phyloP scores from a whole-genome alignment of 495 filamentous ascomycete genomes.

The Penicillium dipodomyicola region DNA sequence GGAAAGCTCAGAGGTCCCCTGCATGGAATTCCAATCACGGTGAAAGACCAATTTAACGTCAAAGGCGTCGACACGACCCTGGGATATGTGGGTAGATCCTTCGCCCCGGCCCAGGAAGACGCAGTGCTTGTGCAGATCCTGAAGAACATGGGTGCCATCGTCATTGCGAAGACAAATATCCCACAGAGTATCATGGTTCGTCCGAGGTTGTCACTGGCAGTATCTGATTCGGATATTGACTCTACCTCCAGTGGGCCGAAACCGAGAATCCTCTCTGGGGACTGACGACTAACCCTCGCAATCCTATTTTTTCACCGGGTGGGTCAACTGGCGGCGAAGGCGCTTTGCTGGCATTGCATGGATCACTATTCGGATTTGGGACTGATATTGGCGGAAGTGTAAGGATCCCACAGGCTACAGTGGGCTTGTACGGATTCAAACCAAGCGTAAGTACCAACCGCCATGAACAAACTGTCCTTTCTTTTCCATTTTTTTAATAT shows the following conservation, averaged over 20 bases:
- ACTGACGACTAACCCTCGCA: conserved; percentile 49
- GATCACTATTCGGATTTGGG: conserved; percentile 62
- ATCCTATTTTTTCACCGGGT: conserved; percentile 49
- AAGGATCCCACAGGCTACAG: conserved; percentile 53
- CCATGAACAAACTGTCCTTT: background rate
- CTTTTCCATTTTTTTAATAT: background rate
- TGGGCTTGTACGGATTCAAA: conserved; percentile 56
- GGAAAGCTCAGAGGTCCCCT: conserved; percentile 55
- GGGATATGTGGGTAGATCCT: conserved; percentile 55
- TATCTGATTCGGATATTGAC: background rate
- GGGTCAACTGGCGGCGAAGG: conserved; percentile 66
- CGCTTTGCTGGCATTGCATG: conserved; percentile 57
- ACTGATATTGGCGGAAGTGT: conserved; percentile 64
- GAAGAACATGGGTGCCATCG: conserved; percentile 49
- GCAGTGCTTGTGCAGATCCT: conserved; percentile 47
- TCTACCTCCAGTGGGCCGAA: conserved; percentile 41
- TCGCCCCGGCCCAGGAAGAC: conserved; percentile 50
- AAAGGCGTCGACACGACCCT: conserved; percentile 57
- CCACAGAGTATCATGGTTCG: conserved; percentile 54
- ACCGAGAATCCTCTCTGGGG: conserved; percentile 56
- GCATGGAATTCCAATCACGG: conserved; percentile 61
- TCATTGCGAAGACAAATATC: conserved; percentile 61
- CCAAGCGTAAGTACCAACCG: conserved; percentile 43
- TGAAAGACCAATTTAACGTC: conserved; percentile 69
- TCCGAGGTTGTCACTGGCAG: background rate